Percentiles rank a stretch among this genome's conserved stretches.
phyloP scores from a whole-genome alignment of 768 basidiomycete genomes.

The Leccinum uliginosum region DNA sequence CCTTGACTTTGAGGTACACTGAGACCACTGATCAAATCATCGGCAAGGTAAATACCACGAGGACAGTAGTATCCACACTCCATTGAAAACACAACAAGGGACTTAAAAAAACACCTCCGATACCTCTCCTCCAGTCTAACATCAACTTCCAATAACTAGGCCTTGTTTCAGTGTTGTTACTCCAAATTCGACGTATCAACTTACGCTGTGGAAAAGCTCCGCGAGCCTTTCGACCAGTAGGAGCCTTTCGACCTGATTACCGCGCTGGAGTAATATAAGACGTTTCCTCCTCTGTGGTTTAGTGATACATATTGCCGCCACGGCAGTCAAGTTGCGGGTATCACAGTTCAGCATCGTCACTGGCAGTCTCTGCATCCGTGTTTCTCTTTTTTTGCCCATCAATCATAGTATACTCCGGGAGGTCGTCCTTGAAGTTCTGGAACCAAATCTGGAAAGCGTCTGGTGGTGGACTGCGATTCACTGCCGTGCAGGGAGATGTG shows the following conservation, averaged over 20 bases:
- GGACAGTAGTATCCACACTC: constrained; percentile 20
- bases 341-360: constrained; percentile 15
- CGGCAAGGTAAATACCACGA: constrained; percentile 6
- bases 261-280: background rate
- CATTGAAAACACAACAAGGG: constrained; percentile 19
- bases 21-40: constrained; percentile 8
- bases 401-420: constrained; percentile 14
- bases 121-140: constrained; percentile 16
- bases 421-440: background rate
- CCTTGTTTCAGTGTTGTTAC: background rate
- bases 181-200: background rate
- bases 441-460: constrained; percentile 18
- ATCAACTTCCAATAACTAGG: constrained; percentile 21
- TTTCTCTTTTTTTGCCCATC: constrained; percentile 11
- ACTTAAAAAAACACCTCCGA: constrained; percentile 14
- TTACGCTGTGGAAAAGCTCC: constrained; percentile 25
- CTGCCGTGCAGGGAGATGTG: background rate
- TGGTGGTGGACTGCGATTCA: background rate
- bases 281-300: constrained; percentile 3
- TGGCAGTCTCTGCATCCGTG: background rate
- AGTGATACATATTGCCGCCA: constrained; percentile 11
- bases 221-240: constrained; percentile 6
- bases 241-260: background rate
- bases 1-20: constrained; percentile 6
- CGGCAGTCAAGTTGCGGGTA: constrained; percentile 17